These are phyloP conservation scores for Beauveria sp. DNA, from an alignment of 2,329 filamentous ascomycete genomes.

Conservation along the genomic window DNA sequence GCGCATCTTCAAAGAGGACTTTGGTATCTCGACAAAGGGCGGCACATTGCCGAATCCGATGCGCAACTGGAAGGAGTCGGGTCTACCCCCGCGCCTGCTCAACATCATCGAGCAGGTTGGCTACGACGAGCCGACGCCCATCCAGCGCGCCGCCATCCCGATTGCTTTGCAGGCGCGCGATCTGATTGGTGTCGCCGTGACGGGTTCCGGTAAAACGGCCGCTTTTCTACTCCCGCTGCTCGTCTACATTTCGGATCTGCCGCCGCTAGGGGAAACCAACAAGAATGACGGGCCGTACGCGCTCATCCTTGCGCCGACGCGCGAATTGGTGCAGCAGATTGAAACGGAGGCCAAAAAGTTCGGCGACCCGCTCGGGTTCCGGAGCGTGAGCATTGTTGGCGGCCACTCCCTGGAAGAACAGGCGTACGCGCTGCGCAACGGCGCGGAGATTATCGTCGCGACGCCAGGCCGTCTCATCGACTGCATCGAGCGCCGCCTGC, in stretches of 20 bases:
- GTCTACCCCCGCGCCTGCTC: slow-evolving; percentile 67
- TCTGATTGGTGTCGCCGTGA: slow-evolving; percentile 96
- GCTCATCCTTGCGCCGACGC: slow-evolving; percentile 92
- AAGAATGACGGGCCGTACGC: slow-evolving; percentile 95
- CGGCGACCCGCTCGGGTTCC: slow-evolving; percentile 82
- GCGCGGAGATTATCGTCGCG: slow-evolving; percentile 96
- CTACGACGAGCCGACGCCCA: slow-evolving; percentile 84
- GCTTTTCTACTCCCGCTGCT: slow-evolving; percentile 87
- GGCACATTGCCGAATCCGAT: slow-evolving; percentile 90
- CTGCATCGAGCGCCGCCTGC: slow-evolving; percentile 85
- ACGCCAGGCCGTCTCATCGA: slow-evolving; percentile 95
- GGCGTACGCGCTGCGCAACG: slow-evolving; percentile 79
- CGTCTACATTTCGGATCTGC: slow-evolving; percentile 88
- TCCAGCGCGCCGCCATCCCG: slow-evolving; percentile 90
- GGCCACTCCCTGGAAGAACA: slow-evolving; percentile 94
- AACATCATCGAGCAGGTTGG: slow-evolving; percentile 78
- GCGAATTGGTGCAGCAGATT: slow-evolving; percentile 96
- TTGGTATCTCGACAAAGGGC: slow-evolving; percentile 91
- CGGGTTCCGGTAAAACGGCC: slow-evolving; percentile 96
- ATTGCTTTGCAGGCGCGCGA: slow-evolving; percentile 89
- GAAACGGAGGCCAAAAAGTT: slow-evolving; percentile 92
- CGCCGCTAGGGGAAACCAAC: slow-evolving; percentile 73
- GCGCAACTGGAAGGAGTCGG: slow-evolving; percentile 86
- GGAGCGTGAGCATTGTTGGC: slow-evolving; percentile 94
- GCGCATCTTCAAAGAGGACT: slow-evolving; percentile 99